Conservation (phyloP, 106 monocot species). For the Vanilla planifolia region DNA sequence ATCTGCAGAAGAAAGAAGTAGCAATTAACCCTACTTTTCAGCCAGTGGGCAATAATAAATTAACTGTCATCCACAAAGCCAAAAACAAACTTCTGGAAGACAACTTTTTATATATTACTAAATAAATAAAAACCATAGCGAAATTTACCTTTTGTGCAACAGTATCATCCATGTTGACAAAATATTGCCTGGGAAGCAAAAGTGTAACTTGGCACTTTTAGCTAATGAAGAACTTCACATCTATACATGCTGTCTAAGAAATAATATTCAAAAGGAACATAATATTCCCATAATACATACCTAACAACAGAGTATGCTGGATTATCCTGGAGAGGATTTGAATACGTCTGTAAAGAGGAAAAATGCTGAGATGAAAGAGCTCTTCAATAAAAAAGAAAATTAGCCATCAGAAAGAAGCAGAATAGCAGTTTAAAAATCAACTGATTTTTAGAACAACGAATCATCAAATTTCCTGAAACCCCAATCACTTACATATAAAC, state of each 20-base stretch:
- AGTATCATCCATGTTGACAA: conserved; percentile 76
- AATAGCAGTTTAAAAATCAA: too few relatives aligned
- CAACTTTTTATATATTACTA: background rate
- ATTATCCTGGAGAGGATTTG: conserved; percentile 87
- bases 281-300: conserved; percentile 27
- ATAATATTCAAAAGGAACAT: background rate
- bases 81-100: background rate
- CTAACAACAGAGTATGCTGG: conserved; percentile 88
- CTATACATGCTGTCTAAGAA: background rate
- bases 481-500: background rate
- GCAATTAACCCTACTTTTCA: background rate
- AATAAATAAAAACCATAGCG: conserved; percentile 7
- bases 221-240: background rate
- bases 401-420: too few relatives aligned
- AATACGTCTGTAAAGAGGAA: conserved; percentile 44
- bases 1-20: conserved; percentile 31
- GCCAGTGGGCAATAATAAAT: background rate
- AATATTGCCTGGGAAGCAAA: conserved; percentile 67
- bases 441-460: too few relatives aligned
- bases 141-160: conserved; percentile 61
- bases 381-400: background rate
- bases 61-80: background rate
- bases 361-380: background rate
- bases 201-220: background rate
- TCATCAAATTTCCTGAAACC: background rate